Conservation (phyloP, 495 filamentous ascomycete species). For the Penicillium salamii region DNA sequence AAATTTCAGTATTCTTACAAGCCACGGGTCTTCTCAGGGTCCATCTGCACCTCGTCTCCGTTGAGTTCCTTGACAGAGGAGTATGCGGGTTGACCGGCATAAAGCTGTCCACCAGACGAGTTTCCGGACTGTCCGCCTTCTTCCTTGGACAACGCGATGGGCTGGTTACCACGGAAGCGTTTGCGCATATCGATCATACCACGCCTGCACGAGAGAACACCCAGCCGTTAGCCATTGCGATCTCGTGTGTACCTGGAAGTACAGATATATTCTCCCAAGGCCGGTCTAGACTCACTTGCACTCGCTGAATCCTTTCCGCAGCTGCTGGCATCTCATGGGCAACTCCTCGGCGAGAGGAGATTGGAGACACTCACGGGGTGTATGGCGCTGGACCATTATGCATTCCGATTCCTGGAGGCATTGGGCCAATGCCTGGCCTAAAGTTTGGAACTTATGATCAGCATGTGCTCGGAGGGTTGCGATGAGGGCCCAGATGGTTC, state of each 20-base stretch:
- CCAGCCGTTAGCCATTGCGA: neutral
- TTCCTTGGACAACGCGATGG: constrained; percentile 65
- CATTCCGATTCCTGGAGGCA: constrained; percentile 96
- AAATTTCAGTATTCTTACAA: constrained; percentile 26
- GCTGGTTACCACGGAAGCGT: constrained; percentile 93
- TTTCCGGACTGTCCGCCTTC: constrained; percentile 49
- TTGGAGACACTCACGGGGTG: constrained; percentile 82
- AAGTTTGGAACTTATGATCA: constrained; percentile 13
- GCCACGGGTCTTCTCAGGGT: constrained; percentile 49
- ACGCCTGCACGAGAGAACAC: constrained; percentile 40
- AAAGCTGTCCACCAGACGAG: constrained; percentile 55
- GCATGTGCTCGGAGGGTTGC: constrained; percentile 8
- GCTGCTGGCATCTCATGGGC: constrained; percentile 84
- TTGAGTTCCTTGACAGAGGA: constrained; percentile 48
- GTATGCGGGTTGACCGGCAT: constrained; percentile 75
- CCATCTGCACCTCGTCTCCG: constrained; percentile 49
- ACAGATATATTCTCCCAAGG: neutral
- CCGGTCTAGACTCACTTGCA: constrained; percentile 62
- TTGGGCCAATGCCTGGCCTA: constrained; percentile 85
- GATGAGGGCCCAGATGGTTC: constrained; percentile 2
- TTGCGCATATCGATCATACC: constrained; percentile 99
- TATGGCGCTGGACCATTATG: constrained; percentile 85
- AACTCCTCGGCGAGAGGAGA: constrained; percentile 73
- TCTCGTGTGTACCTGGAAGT: neutral
- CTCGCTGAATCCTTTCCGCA: constrained; percentile 87